Conservation (phyloP, 2,329 filamentous ascomycete genomes). For the Zopfia rhizophila region DNA sequence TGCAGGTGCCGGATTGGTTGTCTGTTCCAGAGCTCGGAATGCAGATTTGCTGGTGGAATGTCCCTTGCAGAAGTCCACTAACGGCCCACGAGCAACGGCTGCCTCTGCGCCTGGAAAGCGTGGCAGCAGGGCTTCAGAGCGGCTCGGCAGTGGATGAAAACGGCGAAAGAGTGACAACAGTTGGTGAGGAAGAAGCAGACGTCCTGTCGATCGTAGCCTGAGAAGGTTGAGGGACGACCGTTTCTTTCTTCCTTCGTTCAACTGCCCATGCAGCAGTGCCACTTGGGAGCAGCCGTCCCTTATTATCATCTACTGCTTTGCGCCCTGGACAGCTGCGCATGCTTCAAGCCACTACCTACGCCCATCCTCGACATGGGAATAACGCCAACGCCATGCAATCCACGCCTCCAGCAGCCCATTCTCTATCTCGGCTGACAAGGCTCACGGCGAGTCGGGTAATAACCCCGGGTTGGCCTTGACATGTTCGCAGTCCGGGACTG, state of each 20-base stretch:
- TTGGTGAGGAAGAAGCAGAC: constrained; percentile 20
- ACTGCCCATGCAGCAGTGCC: constrained; percentile 9
- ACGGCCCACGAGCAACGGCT: constrained; percentile 9
- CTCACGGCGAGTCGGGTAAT: constrained; percentile 40
- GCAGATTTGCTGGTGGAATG: constrained; percentile 4
- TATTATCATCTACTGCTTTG: constrained; percentile 30
- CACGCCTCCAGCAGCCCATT: constrained; percentile 17
- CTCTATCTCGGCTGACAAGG: constrained; percentile 32
- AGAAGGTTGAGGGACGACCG: constrained; percentile 20
- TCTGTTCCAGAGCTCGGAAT: background rate
- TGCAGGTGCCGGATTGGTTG: constrained; percentile 2
- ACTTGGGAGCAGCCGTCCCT: constrained; percentile 9
- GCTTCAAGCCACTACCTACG: constrained; percentile 37
- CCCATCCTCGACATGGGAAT: constrained; percentile 34
- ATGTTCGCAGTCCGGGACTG: constrained; percentile 10
- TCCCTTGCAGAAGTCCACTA: constrained; percentile 30
- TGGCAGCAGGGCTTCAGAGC: constrained; percentile 16
- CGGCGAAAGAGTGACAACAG: constrained; percentile 36
- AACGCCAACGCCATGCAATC: constrained; percentile 37
- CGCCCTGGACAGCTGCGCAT: constrained; percentile 33
- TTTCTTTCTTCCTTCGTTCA: constrained; percentile 8
- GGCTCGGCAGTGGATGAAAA: constrained; percentile 15
- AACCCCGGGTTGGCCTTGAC: constrained; percentile 24
- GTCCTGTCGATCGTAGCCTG: constrained; percentile 36
- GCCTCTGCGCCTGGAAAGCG: constrained; percentile 9